These are phyloP conservation scores for Alternaria brassicicola DNA, from an alignment of 2,329 filamentous ascomycete species.

Conservation along the genomic window DNA sequence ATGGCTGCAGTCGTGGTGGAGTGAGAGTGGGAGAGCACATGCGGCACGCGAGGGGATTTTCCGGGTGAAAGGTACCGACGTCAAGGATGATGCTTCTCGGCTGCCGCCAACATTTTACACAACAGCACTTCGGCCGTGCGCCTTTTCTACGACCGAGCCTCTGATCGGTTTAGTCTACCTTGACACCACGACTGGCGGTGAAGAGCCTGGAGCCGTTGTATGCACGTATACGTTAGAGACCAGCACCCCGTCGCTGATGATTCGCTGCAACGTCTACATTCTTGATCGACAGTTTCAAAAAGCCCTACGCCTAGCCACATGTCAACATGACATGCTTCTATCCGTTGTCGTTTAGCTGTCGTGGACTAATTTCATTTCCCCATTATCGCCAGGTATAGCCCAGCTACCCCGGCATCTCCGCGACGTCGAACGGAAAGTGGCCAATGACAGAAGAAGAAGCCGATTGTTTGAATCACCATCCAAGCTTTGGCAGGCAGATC, in stretches of 20 bases:
- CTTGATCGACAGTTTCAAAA: slow-evolving; percentile 10
- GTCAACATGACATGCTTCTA: slow-evolving; percentile 3
- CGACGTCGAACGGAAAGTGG: slow-evolving; percentile 10
- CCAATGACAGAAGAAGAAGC: slow-evolving; percentile 33
- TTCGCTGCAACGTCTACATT: slow-evolving; percentile 4
- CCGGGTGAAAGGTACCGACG: slow-evolving; percentile 30
- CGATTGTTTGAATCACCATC: slow-evolving; percentile 4
- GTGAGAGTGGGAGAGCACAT: slow-evolving; percentile 24
- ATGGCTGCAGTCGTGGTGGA: slow-evolving; percentile 27
- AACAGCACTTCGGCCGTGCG: slow-evolving; percentile 14
- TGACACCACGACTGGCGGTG: slow-evolving; percentile 14
- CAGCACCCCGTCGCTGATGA: neutral
- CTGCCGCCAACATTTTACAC: slow-evolving; percentile 30
- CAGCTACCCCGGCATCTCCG: slow-evolving; percentile 9
- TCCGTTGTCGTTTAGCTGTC: slow-evolving; percentile 4
- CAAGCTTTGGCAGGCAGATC: slow-evolving; percentile 9
- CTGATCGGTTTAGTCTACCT: neutral
- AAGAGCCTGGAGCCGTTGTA: slow-evolving; percentile 9
- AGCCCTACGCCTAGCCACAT: slow-evolving; percentile 1
- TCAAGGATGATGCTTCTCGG: slow-evolving; percentile 20
- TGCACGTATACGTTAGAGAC: slow-evolving; percentile 3
- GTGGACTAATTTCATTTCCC: slow-evolving; percentile 7
- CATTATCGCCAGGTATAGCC: slow-evolving; percentile 1
- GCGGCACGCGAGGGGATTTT: slow-evolving; percentile 30
- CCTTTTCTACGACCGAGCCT: neutral